A percentile compares a stretch with the other conserved stretches of the same genome.
Evolutionary conservation across 352 stramenopile genomes (phyloP).

Genomic region (Globisporangium parvum): DNA sequence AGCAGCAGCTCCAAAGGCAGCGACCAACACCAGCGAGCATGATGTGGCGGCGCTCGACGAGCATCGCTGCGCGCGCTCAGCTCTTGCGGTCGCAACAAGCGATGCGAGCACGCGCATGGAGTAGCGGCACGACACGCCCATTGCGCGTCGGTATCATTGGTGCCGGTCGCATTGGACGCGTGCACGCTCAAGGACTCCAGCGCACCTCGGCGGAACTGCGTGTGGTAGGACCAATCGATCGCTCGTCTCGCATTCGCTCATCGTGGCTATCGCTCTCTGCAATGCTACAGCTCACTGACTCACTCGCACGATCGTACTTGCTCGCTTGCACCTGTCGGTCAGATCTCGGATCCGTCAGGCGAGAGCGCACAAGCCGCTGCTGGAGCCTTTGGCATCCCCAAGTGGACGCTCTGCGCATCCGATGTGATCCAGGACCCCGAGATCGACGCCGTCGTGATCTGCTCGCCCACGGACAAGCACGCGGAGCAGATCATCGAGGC

Average conservation of each 20-base stretch:
- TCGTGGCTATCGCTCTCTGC: background rate
- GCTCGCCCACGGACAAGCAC: constrained; percentile 91
- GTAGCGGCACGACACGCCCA: background rate
- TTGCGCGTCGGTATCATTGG: constrained; percentile 66
- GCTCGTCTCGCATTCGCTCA: background rate
- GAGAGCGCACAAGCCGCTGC: constrained; percentile 30
- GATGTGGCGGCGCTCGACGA: no score
- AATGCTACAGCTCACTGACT: background rate
- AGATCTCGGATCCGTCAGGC: constrained; percentile 27
- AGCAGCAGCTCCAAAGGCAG: no score
- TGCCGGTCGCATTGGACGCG: constrained; percentile 55
- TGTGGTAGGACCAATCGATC: constrained; percentile 4
- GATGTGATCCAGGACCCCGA: constrained; percentile 92
- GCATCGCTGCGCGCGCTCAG: background rate
- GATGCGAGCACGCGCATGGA: background rate
- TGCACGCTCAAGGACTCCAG: constrained; percentile 47
- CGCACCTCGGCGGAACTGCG: constrained; percentile 14
- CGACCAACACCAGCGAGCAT: no score
- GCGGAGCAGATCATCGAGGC: constrained; percentile 93
- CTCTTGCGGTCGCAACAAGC: background rate
- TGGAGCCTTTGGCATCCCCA: constrained; percentile 38
- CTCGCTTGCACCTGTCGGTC: background rate
- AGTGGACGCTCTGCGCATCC: constrained; percentile 67
- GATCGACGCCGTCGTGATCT: constrained; percentile 96
- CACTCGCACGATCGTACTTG: background rate